Base-by-base conservation (phyloP, 352 stramenopile species). In the Achlya hypogyna region DNA sequence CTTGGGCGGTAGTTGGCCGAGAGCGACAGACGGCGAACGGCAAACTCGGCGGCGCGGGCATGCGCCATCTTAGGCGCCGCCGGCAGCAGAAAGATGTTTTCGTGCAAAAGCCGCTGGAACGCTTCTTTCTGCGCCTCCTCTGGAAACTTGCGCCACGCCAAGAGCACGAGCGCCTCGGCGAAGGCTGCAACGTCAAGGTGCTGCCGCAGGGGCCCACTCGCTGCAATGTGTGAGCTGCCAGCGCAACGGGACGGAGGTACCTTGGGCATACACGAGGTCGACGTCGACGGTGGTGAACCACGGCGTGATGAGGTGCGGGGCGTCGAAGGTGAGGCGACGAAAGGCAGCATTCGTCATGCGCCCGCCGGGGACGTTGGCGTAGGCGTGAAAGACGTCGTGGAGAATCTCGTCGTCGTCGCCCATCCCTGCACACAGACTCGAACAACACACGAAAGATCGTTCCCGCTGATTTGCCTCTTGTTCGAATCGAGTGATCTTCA, bases 281-380 rank as follows among this genome's bases (percentile, higher is more conserved):
- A 67, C 60, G n/a, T 67, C 60, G 10, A 60, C 51, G 28, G 49
- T 59, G 6, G 28, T 49, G 40, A 67, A 67, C 60, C 60, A 67
- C 27, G 60, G 43, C 31, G 60, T 67, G 20, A 67, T n/a, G 20
- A 67, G 42, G 42, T 67, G 56, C 1, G 60, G 60, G 12, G 60
- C 60, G 9, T 67, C 60, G 5, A 51, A 8, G 0, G 47, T 28
- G 16, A 67, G 31, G 16, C 60, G 60, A 22, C 60, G 42, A 22
- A 67, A 67, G 22, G n/a, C 43, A 10, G 51, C 25, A 22, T 67
- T 67, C 8, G 60, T 58, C 16, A 67, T 20, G 16, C 51, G 51
- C 20, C 51, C 38, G 31, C 20, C 40, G 6, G 60, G 20, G 20
- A 22, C 60, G 28, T 67, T 38, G 25, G 60, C 60, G 18, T 67